A percentile compares a stretch with the other conserved stretches of the same genome.
Evolutionary conservation across 2,329 filamentous ascomycete species (phyloP).

Genomic region (Diaporthe capsici): DNA sequence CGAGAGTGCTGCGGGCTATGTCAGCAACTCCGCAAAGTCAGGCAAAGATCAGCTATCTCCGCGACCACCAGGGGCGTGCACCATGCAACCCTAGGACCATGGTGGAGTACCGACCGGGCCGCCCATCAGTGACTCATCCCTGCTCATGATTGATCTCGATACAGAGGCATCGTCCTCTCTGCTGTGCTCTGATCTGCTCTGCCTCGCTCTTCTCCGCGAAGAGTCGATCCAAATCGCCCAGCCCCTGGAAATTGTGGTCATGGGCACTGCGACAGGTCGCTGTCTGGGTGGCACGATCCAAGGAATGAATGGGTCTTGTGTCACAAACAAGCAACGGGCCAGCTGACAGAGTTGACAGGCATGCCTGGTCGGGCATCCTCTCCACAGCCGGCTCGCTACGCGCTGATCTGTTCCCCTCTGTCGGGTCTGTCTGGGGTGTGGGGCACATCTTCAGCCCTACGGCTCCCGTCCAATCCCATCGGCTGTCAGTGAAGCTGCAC

Average conservation of each 20-base stretch:
- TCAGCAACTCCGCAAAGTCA: constrained; percentile 12
- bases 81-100: constrained; percentile 13
- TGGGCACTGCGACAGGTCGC: not conserved
- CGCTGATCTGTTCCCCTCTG: constrained; percentile 39
- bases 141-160: constrained; percentile 6
- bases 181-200: not conserved
- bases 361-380: constrained; percentile 17
- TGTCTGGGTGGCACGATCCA: constrained; percentile 7
- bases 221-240: not conserved
- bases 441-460: constrained; percentile 41
- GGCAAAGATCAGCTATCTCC: constrained; percentile 25
- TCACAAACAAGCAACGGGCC: constrained; percentile 28
- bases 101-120: not conserved
- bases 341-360: constrained; percentile 37
- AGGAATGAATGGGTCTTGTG: not conserved
- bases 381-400: constrained; percentile 32
- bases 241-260: not conserved
- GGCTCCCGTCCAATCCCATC: constrained; percentile 33
- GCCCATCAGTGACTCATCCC: constrained; percentile 22
- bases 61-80: constrained; percentile 11
- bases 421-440: constrained; percentile 39
- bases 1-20: constrained; percentile 5
- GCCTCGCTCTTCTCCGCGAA: not conserved
- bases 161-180: not conserved
- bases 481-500: constrained; percentile 33